Percentiles rank a stretch among this genome's conserved stretches.
Evolutionary conservation across 306 rosid species (phyloP).

Genomic region (Arachis stenosperma): DNA sequence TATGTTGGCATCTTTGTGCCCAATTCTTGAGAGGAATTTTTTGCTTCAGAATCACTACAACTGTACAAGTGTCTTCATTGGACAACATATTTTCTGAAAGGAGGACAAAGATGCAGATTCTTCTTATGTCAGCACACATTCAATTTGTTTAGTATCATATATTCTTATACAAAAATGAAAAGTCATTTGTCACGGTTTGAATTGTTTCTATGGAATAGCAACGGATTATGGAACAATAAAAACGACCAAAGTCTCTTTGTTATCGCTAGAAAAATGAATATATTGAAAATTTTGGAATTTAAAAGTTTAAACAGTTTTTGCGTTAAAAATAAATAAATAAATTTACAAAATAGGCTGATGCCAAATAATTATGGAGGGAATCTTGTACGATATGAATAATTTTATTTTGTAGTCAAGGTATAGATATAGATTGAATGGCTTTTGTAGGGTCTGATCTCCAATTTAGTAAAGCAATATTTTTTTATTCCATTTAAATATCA

Average conservation of each 20-base stretch:
- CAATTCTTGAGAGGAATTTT: slow-evolving; percentile 50
- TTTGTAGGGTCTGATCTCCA: not conserved
- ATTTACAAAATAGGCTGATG: too few species aligned
- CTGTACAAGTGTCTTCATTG: slow-evolving; percentile 1
- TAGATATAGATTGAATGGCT: not conserved
- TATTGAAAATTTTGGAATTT: slow-evolving; percentile 36
- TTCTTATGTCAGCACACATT: slow-evolving; percentile 31
- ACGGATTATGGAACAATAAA: slow-evolving; percentile 27
- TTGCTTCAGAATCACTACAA: slow-evolving; percentile 2
- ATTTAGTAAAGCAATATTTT: not conserved
- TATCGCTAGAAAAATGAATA: slow-evolving; percentile 27
- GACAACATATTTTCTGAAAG: slow-evolving; percentile 29
- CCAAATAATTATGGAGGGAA: not conserved
- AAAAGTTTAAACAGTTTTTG: slow-evolving; percentile 26
- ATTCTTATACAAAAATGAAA: slow-evolving; percentile 24
- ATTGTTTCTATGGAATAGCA: slow-evolving; percentile 30
- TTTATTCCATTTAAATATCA: not conserved
- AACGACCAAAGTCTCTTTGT: slow-evolving; percentile 14
- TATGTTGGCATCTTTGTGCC: slow-evolving; percentile 81
- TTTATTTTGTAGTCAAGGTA: not conserved
- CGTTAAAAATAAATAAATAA: too few species aligned
- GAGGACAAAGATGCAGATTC: slow-evolving; percentile 37
- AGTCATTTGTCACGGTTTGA: slow-evolving; percentile 28
- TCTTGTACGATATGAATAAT: not conserved
- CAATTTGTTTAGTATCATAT: slow-evolving; percentile 35